These are phyloP conservation scores for Spathaspora girioi DNA, from an alignment of 805 yeast species.

Conservation along the genomic window DNA sequence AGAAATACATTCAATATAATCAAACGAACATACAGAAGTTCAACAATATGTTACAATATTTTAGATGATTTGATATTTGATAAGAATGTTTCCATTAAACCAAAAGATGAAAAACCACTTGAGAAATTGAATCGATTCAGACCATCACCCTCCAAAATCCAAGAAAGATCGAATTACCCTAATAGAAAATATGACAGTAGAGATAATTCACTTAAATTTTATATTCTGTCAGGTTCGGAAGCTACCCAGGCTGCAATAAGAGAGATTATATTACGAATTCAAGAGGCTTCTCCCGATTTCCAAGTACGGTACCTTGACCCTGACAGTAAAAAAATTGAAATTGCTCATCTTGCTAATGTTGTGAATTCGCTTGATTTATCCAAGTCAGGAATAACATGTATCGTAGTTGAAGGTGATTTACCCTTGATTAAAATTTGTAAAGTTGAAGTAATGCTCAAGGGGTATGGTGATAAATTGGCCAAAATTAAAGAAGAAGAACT, in stretches of 20 bases:
- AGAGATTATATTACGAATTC: neutral
- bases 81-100: neutral
- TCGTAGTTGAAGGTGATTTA: constrained; percentile 16
- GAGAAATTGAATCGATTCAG: neutral
- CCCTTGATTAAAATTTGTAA: constrained; percentile 27
- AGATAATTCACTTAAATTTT: neutral
- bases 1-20: neutral
- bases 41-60: neutral
- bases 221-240: neutral
- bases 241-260: neutral
- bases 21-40: neutral
- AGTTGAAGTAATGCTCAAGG: constrained; percentile 29
- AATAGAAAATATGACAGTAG: neutral
- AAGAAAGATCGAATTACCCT: neutral
- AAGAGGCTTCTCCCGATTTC: neutral
- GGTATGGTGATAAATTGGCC: constrained; percentile 30
- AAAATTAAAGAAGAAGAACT: constrained; percentile 25
- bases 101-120: neutral
- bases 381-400: constrained; percentile 20
- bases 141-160: neutral
- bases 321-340: constrained; percentile 16
- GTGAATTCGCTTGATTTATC: constrained; percentile 25
- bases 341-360: constrained; percentile 25
- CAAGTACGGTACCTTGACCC: constrained; percentile 19
- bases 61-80: neutral